Evolutionary conservation across 2,329 filamentous ascomycete species (phyloP), one percentile per base, ranked within the genome.

Genomic region (Cytospora piceae): DNA sequence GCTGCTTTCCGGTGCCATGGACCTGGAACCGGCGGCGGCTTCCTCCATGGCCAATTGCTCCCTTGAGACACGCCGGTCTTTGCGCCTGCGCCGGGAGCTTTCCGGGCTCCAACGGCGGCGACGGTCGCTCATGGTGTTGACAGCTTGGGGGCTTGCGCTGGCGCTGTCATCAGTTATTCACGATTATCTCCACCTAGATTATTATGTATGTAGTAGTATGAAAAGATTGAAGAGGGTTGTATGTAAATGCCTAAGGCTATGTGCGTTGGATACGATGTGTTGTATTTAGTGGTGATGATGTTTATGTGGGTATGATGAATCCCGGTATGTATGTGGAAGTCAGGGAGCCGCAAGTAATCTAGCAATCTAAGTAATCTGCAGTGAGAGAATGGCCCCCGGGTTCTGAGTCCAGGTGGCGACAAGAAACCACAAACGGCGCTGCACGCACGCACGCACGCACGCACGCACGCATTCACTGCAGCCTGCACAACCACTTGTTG

Each of bases 31-130:
- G 55, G 69, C 68, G 37, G 72, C 67, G 58, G 67, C 56, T 42
- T 69, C 71, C 11, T 70, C 72, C 51, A 71, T 70, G 51, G 71
- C 71, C 66, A 77, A 74, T 67, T 78, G 76, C 68, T 79, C 79
- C 74, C 75, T 75, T 61, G 79, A 80, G 71, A 77, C 75, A 66
- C 78, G 75, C 55, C 77, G 76, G 61, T 79, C 76, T 72, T 77
- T 79, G 75, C 78, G 78, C 78, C 83, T 82, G 74, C 83, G 82
- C 74, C 82, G 79, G 73, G 80, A 80, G 78, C 80, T 80, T 71
- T 85, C 84, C 64, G 82, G 82, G 77, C 83, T 86, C 78, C 83
- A 81, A 73, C 83, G 81, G 73, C 81, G 82, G 75, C 83, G 83
- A 76, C 80, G 78, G 73, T 82, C 80, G 78, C 81, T 79, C 82